phyloP scores from a whole-genome alignment of 164 flowering plant genomes.

The Hamamelis virginiana region DNA sequence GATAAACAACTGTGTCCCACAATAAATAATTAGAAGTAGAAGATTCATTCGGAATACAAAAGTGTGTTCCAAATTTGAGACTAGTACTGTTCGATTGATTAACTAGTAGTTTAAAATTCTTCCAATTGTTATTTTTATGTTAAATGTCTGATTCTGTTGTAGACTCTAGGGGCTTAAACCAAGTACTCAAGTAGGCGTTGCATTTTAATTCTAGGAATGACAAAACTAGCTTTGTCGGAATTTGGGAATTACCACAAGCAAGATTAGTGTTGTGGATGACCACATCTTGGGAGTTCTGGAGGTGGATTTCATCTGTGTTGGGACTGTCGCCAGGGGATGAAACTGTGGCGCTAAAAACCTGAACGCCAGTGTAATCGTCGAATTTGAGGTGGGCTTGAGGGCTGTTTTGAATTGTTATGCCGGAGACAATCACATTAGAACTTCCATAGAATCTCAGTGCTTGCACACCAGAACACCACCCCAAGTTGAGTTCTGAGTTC shows the following conservation, averaged over 20 bases:
- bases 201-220: no score
- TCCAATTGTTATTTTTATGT: no score
- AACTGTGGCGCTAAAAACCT: slow-evolving; percentile 33
- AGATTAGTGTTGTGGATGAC: slow-evolving; percentile 39
- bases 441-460: slow-evolving; percentile 65
- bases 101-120: neutral
- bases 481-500: neutral
- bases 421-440: slow-evolving; percentile 42
- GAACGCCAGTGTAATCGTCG: slow-evolving; percentile 46
- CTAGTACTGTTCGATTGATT: no score
- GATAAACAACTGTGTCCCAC: no score
- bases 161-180: no score
- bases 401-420: slow-evolving; percentile 65
- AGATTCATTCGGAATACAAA: no score
- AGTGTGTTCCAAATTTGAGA: no score
- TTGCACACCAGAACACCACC: slow-evolving; percentile 32
- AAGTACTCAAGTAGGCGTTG: no score
- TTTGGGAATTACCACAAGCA: slow-evolving; percentile 50
- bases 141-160: no score
- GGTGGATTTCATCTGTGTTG: slow-evolving; percentile 80
- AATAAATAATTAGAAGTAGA: no score
- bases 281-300: slow-evolving; percentile 59
- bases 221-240: neutral
- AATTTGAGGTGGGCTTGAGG: slow-evolving; percentile 61
- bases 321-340: slow-evolving; percentile 67